These are phyloP conservation scores for Beauveria brongniartii DNA, from an alignment of 2,329 filamentous ascomycete species.

Conservation along the genomic window DNA sequence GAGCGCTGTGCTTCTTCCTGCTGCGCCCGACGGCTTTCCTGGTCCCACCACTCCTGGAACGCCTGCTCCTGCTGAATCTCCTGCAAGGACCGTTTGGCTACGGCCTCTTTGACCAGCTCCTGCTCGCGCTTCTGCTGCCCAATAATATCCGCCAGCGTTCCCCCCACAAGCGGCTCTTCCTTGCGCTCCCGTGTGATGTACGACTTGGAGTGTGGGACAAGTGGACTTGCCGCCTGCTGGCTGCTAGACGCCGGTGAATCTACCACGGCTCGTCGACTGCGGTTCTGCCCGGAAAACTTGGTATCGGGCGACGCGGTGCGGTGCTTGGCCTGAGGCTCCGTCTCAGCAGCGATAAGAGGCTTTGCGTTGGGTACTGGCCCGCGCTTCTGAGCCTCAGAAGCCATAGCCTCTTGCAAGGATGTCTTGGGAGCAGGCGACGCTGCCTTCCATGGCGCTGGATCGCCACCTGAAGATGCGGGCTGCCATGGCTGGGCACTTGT, in stretches of 20 bases:
- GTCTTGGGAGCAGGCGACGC: conserved; percentile 39
- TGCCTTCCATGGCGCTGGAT: conserved; percentile 59
- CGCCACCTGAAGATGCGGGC: conserved; percentile 28
- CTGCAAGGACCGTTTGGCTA: conserved; percentile 78
- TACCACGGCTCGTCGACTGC: conserved; percentile 25
- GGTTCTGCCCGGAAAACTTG: conserved; percentile 50
- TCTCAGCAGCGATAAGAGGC: conserved; percentile 35
- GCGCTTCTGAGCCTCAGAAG: conserved; percentile 21
- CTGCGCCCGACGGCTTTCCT: conserved; percentile 66
- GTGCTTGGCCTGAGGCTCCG: conserved; percentile 30
- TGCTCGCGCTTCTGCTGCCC: conserved; percentile 81
- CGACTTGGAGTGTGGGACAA: conserved; percentile 53
- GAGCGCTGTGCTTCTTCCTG: conserved; percentile 46
- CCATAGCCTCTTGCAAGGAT: conserved; percentile 41
- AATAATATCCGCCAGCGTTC: conserved; percentile 83
- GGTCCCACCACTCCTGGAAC: conserved; percentile 95
- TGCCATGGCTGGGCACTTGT: conserved; percentile 36
- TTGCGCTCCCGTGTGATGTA: conserved; percentile 51
- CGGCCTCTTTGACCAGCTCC: conserved; percentile 70
- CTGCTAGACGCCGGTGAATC: conserved; percentile 19
- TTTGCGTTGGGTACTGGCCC: conserved; percentile 28
- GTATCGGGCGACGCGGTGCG: conserved; percentile 55
- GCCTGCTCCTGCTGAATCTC: conserved; percentile 97
- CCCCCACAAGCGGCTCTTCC: conserved; percentile 54
- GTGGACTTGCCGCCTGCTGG: conserved; percentile 28